phyloP scores from a whole-genome alignment of 2,329 filamentous ascomycete genomes.

The Amauroascus niger region DNA sequence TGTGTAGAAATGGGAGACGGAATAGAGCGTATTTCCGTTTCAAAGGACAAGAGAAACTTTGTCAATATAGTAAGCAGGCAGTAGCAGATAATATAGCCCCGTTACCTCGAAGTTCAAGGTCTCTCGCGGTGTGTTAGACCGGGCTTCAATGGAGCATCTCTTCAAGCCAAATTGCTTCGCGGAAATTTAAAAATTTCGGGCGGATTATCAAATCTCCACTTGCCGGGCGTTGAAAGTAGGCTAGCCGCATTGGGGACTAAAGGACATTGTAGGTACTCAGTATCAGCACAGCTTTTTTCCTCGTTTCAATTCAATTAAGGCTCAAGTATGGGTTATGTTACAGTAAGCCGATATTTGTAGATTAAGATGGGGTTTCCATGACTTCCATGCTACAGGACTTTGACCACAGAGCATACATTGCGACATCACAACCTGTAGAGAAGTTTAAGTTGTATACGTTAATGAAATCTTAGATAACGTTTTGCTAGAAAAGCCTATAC shows the following conservation, averaged over 20 bases:
- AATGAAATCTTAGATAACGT: not conserved
- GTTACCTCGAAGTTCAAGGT: not conserved
- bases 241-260: not conserved
- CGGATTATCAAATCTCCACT: not conserved
- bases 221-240: not conserved
- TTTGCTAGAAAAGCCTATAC: slow-evolving; percentile 1
- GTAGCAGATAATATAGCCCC: not conserved
- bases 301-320: too few species aligned
- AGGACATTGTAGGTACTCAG: too few species aligned
- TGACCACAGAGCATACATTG: too few species aligned
- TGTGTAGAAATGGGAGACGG: too few species aligned
- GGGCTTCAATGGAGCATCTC: not conserved
- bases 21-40: too few species aligned
- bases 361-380: not conserved
- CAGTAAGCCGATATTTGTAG: too few species aligned
- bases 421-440: too few species aligned
- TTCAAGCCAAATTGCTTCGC: not conserved
- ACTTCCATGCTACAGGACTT: not conserved
- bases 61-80: not conserved
- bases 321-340: too few species aligned
- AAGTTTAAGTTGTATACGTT: not conserved
- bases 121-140: not conserved
- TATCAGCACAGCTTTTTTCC: too few species aligned
- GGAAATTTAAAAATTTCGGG: slow-evolving; percentile 1
- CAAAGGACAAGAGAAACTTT: too few species aligned